Conservation (phyloP, 2,329 filamentous ascomycete species). For the Ophiostoma novo-ulmi region DNA sequence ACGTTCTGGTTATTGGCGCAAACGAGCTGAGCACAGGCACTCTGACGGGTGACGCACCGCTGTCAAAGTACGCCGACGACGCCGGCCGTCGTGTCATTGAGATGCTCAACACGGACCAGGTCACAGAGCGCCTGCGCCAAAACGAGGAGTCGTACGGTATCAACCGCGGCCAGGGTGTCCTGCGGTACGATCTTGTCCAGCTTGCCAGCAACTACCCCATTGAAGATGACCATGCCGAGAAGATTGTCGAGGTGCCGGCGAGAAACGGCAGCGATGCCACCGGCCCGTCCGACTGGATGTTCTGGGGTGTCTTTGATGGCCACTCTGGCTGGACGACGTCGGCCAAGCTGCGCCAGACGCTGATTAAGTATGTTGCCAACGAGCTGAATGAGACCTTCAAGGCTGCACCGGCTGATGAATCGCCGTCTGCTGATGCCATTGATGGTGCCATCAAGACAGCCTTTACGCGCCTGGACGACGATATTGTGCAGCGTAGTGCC, state of each 20-base stretch:
- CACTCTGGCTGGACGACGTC: conserved; percentile 98
- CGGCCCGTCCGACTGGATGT: conserved; percentile 88
- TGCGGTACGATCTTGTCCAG: conserved; percentile 91
- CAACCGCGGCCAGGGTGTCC: conserved; percentile 81
- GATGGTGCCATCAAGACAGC: conserved; percentile 89
- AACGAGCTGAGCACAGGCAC: conserved; percentile 86
- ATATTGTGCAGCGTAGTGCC: conserved; percentile 91
- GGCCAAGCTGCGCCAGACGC: conserved; percentile 83
- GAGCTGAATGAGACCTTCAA: conserved; percentile 93
- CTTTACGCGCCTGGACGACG: conserved; percentile 82
- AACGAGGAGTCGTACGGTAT: conserved; percentile 91
- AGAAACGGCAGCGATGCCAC: conserved; percentile 40
- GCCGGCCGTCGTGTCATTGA: conserved; percentile 82
- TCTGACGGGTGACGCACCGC: conserved; percentile 76
- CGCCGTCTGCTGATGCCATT: conserved; percentile 72
- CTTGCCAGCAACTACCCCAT: conserved; percentile 95
- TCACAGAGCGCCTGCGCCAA: conserved; percentile 78
- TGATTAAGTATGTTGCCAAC: conserved; percentile 87
- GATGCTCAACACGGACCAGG: conserved; percentile 95
- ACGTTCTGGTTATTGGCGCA: conserved; percentile 79
- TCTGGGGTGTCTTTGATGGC: conserved; percentile 98
- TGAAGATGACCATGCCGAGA: conserved; percentile 96
- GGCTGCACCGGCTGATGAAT: conserved; percentile 50
- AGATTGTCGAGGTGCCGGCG: conserved; percentile 85
- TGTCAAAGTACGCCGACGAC: conserved; percentile 82